phyloP scores from a whole-genome alignment of 129 eudicot genomes.

The Chrysanthemum makinoi region DNA sequence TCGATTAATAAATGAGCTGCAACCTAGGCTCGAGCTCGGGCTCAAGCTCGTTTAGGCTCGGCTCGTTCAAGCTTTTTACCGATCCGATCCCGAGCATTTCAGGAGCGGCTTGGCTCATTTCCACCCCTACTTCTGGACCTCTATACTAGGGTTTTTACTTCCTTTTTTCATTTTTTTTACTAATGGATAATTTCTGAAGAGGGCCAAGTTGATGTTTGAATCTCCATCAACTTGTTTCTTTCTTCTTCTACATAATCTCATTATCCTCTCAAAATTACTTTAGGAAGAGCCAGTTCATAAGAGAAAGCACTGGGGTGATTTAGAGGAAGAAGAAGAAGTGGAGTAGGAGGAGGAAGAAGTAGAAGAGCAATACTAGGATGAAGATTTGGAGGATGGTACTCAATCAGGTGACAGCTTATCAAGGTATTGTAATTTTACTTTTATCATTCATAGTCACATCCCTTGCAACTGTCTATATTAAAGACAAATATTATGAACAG shows the following conservation, averaged over 20 bases:
- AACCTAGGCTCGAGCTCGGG: too few relatives aligned
- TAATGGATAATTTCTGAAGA: background rate
- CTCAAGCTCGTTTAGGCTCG: too few relatives aligned
- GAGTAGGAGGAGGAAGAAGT: constrained; percentile 91
- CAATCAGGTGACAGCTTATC: constrained; percentile 93
- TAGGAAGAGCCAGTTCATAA: constrained; percentile 98
- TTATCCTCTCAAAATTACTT: background rate
- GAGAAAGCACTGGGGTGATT: constrained; percentile 96
- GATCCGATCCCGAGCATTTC: too few relatives aligned
- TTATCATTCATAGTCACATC: background rate
- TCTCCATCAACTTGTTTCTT: too few relatives aligned
- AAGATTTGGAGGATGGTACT: constrained; percentile 83
- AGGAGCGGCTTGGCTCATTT: too few relatives aligned
- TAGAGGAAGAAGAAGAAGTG: constrained; percentile 83
- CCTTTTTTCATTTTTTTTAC: background rate
- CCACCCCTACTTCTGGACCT: background rate
- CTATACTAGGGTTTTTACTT: background rate
- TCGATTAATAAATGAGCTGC: too few relatives aligned
- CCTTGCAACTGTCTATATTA: background rate
- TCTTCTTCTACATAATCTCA: too few relatives aligned
- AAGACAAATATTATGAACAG: background rate
- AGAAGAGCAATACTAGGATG: constrained; percentile 82
- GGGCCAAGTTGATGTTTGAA: too few relatives aligned
- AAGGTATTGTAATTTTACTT: constrained; percentile 40
- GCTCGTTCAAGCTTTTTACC: too few relatives aligned